Evolutionary conservation across 2,329 filamentous ascomycete species (phyloP).

Genomic region (Aspergillus sojae): DNA sequence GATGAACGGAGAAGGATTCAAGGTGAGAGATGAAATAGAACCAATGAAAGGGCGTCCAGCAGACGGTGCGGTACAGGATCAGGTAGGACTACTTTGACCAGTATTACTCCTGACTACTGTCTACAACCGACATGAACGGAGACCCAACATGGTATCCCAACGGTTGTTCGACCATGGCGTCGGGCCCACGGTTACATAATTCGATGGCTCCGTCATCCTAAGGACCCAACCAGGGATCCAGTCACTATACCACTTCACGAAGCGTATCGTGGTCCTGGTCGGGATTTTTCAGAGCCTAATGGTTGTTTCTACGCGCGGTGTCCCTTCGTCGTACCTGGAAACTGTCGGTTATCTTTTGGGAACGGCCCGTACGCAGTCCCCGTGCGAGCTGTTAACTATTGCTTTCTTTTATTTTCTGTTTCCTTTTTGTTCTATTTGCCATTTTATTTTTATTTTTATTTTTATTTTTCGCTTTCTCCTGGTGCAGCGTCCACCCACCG

Average conservation of each 20-base stretch:
- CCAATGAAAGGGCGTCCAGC: not conserved
- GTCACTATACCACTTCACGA: not conserved
- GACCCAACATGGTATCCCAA: not conserved
- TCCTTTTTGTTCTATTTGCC: slow-evolving; percentile 10
- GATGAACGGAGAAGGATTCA: not conserved
- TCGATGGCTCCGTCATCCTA: not conserved
- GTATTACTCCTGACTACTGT: not conserved
- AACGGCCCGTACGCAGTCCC: slow-evolving; percentile 8
- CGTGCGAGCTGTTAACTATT: not conserved
- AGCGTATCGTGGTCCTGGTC: not conserved
- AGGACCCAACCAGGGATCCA: not conserved
- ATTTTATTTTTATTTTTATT: slow-evolving; percentile 1
- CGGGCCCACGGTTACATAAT: not conserved
- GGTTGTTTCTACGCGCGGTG: slow-evolving; percentile 2
- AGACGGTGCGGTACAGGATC: not conserved
- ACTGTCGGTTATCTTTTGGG: slow-evolving; percentile 2
- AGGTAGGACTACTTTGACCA: not conserved
- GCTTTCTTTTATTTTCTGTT: slow-evolving; percentile 6
- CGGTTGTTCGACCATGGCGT: not conserved
- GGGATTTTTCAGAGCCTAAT: not conserved
- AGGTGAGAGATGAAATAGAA: not conserved
- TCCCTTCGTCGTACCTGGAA: slow-evolving; percentile 13
- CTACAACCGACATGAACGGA: not conserved
- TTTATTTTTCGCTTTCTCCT: slow-evolving; percentile 9
- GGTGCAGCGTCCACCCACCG: slow-evolving; percentile 4